Evolutionary conservation across 2,329 filamentous ascomycete species (phyloP).

Genomic region (Sclerotinia trifoliorum): DNA sequence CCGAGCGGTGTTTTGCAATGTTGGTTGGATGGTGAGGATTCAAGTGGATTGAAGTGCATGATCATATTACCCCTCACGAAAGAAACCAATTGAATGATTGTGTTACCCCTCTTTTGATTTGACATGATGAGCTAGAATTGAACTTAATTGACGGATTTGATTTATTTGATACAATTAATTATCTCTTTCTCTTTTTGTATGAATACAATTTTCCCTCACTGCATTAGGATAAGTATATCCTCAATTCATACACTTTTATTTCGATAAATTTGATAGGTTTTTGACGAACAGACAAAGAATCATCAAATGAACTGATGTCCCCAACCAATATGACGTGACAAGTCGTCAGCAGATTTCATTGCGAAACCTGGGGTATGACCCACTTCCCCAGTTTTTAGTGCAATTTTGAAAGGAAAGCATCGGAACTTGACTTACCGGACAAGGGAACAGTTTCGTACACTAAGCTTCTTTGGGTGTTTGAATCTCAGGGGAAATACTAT

Average conservation of each 20-base stretch:
- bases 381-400: conserved; percentile 19
- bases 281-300: neutral
- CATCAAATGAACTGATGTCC: neutral
- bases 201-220: too few species aligned
- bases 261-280: neutral
- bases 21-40: neutral
- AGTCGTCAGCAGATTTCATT: conserved; percentile 9
- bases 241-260: neutral
- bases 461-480: neutral
- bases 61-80: conserved; percentile 10
- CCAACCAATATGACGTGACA: neutral
- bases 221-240: neutral
- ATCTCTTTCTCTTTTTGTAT: too few species aligned
- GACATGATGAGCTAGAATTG: neutral
- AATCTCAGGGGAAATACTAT: neutral
- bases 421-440: neutral
- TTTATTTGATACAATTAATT: neutral
- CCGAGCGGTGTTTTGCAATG: too few species aligned
- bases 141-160: neutral
- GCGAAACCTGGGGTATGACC: conserved; percentile 14
- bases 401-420: neutral
- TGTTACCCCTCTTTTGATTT: conserved; percentile 3
- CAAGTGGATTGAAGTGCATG: neutral
- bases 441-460: neutral
- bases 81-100: neutral